Conservation (phyloP, 2,329 filamentous ascomycete genomes). For the Bisporella sp. region DNA sequence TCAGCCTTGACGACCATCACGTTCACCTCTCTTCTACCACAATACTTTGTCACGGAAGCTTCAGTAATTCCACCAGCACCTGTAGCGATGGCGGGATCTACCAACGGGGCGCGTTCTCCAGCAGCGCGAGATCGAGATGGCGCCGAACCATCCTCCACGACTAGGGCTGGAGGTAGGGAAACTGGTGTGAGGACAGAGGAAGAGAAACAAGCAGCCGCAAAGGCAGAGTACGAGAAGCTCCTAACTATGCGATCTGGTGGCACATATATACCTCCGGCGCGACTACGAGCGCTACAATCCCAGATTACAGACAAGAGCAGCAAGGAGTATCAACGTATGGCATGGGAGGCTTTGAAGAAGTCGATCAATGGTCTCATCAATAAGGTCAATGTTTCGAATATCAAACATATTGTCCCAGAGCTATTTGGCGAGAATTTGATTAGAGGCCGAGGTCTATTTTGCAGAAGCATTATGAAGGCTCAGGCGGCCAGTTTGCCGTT, state of each 20-base stretch:
- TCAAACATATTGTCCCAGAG: slow-evolving; percentile 95
- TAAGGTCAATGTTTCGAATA: slow-evolving; percentile 97
- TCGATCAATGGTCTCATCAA: slow-evolving; percentile 98
- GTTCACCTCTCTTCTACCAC: too few species aligned
- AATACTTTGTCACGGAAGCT: too few species aligned
- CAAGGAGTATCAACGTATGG: slow-evolving; percentile 98
- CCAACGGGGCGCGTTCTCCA: too few species aligned
- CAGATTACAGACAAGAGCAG: slow-evolving; percentile 95
- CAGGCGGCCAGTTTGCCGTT: slow-evolving; percentile 94
- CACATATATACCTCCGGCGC: slow-evolving; percentile 91
- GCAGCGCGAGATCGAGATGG: too few species aligned
- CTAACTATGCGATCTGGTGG: slow-evolving; percentile 90
- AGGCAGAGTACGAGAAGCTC: slow-evolving; percentile 90
- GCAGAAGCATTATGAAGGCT: slow-evolving; percentile 95
- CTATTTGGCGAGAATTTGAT: slow-evolving; percentile 92
- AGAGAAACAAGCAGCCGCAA: slow-evolving; percentile 80
- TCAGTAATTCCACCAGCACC: too few species aligned
- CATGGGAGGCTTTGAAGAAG: slow-evolving; percentile 98
- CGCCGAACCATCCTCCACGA: too few species aligned
- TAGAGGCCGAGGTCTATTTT: slow-evolving; percentile 85
- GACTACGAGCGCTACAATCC: slow-evolving; percentile 83
- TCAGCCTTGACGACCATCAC: too few species aligned
- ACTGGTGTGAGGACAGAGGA: slow-evolving; percentile 51
- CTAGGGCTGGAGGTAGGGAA: too few species aligned
- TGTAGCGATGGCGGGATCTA: too few species aligned